Conservation (phyloP, 768 basidiomycete genomes). For the Boletus patriciae region DNA sequence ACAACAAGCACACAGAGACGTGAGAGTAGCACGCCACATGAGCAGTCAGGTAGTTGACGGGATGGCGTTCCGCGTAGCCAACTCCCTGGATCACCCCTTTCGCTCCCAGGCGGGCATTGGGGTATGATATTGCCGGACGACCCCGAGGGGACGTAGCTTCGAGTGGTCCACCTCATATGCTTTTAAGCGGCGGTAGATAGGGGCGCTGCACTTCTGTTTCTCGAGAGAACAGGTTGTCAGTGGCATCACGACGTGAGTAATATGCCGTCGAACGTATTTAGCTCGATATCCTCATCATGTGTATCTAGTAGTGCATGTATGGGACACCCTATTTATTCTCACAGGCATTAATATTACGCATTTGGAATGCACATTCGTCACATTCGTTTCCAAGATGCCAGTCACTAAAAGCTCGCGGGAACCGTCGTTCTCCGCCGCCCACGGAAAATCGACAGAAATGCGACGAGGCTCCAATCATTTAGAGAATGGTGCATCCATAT, state of each 20-base stretch:
- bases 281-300: background rate
- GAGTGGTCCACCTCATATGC: background rate
- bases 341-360: background rate
- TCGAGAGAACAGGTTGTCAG: background rate
- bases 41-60: background rate
- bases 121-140: constrained; percentile 11
- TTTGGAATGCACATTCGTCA: background rate
- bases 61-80: background rate
- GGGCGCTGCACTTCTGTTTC: background rate
- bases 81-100: background rate
- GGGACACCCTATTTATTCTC: background rate
- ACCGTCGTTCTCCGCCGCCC: background rate
- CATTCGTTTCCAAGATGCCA: background rate
- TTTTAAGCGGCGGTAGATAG: background rate
- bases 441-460: too few species aligned
- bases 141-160: background rate
- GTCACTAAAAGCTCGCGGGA: background rate
- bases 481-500: background rate
- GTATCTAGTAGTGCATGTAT: background rate
- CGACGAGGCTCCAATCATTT: background rate
- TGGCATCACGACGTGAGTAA: background rate
- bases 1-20: constrained; percentile 15
- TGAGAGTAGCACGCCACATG: constrained; percentile 7
- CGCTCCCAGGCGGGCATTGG: constrained; percentile 11
- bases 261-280: background rate